These are phyloP conservation scores for Trametes polyzona DNA, from an alignment of 1,284 basidiomycete genomes.

Conservation along the genomic window DNA sequence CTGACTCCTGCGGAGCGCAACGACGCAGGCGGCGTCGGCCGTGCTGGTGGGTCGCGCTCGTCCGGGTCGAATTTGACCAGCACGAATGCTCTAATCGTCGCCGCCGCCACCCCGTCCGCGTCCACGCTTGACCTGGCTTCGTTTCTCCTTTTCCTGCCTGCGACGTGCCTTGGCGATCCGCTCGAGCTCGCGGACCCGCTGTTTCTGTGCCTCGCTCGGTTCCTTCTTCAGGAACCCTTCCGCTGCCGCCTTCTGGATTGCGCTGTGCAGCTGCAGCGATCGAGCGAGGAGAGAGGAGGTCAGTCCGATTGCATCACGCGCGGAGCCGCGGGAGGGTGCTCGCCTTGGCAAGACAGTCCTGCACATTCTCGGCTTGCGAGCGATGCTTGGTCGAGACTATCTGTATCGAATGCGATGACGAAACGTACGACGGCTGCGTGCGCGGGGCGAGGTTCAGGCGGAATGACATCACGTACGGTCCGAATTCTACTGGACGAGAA, in stretches of 20 bases:
- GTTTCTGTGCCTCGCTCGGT: conserved; percentile 57
- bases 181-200: conserved; percentile 53
- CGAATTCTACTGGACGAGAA: not conserved
- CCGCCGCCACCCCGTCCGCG: conserved; percentile 31
- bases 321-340: conserved; percentile 24
- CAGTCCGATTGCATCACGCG: conserved; percentile 14
- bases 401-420: conserved; percentile 65
- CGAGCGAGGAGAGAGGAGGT: not conserved
- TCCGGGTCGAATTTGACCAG: not conserved
- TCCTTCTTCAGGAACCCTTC: conserved; percentile 54
- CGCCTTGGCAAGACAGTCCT: conserved; percentile 73
- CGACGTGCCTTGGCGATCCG: conserved; percentile 49
- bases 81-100: conserved; percentile 20
- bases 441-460: not conserved
- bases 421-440: conserved; percentile 68
- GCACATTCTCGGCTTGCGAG: conserved; percentile 76
- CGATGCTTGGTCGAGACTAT: conserved; percentile 69
- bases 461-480: not conserved
- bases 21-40: conserved; percentile 3
- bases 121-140: conserved; percentile 48
- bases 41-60: not conserved
- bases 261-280: conserved; percentile 53
- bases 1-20: not conserved
- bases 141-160: conserved; percentile 54
- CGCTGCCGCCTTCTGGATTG: conserved; percentile 54